These are phyloP conservation scores for Schizophyllum amplum DNA, from an alignment of 1,284 basidiomycete species.

Conservation along the genomic window DNA sequence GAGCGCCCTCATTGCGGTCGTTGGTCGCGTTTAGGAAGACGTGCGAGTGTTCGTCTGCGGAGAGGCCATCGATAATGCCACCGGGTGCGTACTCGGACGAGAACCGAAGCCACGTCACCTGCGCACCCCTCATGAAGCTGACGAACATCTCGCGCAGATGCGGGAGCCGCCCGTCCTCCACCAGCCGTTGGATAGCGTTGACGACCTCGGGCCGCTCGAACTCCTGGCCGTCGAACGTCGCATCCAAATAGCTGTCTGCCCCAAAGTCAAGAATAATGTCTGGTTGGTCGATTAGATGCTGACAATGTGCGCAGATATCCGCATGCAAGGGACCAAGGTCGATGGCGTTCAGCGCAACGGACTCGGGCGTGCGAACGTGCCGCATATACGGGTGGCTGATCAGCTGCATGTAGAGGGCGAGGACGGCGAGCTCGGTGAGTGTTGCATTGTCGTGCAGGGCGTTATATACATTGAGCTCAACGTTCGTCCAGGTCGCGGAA, in stretches of 20 bases:
- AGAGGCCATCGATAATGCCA: no score
- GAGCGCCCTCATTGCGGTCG: no score
- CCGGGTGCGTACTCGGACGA: no score
- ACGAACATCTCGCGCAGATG: no score
- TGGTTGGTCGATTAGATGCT: constrained; percentile 15
- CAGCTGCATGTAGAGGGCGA: constrained; percentile 22
- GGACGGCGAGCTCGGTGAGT: constrained; percentile 23
- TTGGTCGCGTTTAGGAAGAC: no score
- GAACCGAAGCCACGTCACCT: no score
- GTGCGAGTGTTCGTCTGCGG: no score
- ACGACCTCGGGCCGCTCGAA: no score
- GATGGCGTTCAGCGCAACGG: constrained; percentile 15
- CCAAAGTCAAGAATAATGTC: constrained; percentile 14
- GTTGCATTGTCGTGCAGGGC: constrained; percentile 23
- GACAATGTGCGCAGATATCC: constrained; percentile 14
- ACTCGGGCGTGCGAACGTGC: constrained; percentile 14
- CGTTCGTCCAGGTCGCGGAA: constrained; percentile 15
- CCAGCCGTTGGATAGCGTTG: no score
- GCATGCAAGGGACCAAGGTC: constrained; percentile 20
- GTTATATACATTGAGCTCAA: no score
- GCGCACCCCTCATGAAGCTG: no score
- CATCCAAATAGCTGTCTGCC: constrained; percentile 2
- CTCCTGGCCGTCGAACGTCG: constrained; percentile 6
- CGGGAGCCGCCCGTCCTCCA: no score
- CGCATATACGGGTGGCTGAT: constrained; percentile 24